phyloP scores from a whole-genome alignment of 2,329 filamentous ascomycete genomes.

The Bisporella sp. region DNA sequence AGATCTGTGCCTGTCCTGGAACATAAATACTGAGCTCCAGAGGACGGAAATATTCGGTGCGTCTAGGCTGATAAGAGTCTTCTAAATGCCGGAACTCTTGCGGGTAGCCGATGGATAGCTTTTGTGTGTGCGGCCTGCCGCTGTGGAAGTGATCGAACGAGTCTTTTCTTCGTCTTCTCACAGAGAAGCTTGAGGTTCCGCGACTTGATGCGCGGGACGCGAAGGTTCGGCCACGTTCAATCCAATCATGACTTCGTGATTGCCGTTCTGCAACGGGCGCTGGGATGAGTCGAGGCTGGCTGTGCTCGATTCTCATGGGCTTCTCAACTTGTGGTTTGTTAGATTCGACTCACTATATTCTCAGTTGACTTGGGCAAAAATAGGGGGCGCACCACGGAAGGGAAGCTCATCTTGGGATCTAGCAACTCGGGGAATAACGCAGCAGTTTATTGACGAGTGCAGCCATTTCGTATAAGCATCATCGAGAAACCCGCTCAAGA shows the following conservation, averaged over 20 bases:
- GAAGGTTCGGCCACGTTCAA: conserved; percentile 31
- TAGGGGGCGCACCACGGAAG: conserved; percentile 20
- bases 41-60: conserved; percentile 38
- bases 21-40: conserved; percentile 50
- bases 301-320: conserved; percentile 31
- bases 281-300: conserved; percentile 32
- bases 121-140: conserved; percentile 37
- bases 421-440: conserved; percentile 2
- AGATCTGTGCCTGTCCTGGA: conserved; percentile 37
- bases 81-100: conserved; percentile 54
- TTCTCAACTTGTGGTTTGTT: conserved; percentile 18
- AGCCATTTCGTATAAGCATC: conserved; percentile 25
- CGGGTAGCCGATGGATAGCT: conserved; percentile 45
- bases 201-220: conserved; percentile 34
- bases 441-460: conserved; percentile 21
- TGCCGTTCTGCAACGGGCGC: conserved; percentile 26
- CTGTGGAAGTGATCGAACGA: conserved; percentile 7
- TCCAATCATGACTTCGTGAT: conserved; percentile 23
- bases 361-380: conserved; percentile 11
- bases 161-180: conserved; percentile 33
- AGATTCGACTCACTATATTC: too few relatives aligned
- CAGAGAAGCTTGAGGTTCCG: conserved; percentile 33
- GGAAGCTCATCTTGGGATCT: conserved; percentile 12
- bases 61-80: conserved; percentile 29
- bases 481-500: conserved; percentile 26